Base-by-base conservation (phyloP, 2,329 filamentous ascomycete species). In the Teratosphaeriaceae sp. region DNA sequence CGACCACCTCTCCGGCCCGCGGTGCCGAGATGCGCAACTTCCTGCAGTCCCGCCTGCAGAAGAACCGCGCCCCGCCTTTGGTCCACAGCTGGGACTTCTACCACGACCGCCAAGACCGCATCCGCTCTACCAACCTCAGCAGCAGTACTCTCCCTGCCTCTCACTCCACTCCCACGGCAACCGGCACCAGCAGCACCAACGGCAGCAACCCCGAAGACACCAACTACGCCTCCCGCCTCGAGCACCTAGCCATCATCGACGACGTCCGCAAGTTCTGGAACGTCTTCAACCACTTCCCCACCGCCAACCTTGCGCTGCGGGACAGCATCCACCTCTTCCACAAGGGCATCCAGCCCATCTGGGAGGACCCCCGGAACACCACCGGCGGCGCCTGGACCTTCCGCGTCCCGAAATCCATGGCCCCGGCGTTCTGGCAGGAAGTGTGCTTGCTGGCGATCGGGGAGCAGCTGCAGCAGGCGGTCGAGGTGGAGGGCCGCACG, bases 311-410 rank as follows among this genome's bases (percentile, higher is more conserved):
- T 42, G 75, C 83, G 40, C 72, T 88, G 52, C 80, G 84, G 13
- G 72, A 75, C 57, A 66, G 61, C 37, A 84, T 85, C 21, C 84
- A 89, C 68, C 82, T 89, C 63, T 87, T 85, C 68, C 87, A 86
- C 78, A 74, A 82, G 54, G 80, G 86, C 54, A 85, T 89, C 65
- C 84, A 86, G 70, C 86, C 84, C 16, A 78, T 88, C 33, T 85
- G 88, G 75, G 86, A 89, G 67, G 90, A 97, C 62, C 79, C 85
- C 30, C 81, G 92, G 57, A 96, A 96, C 66, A 73, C 84, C 46
- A 75, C 81, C 48, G 90, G 90, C 40, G 90, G 90, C 38, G 84
- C 85, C 62, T 96, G 88, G 88, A 94, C 88, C 18, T 94, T 97
- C 67, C 82, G 89, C 39, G 83, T 96, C 34, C 81, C 83, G 50